A percentile compares a stretch with the other conserved stretches of the same genome.
These are phyloP conservation scores for Wickerhamomyces subpelliculosus DNA, from an alignment of 805 yeast genomes.

Conservation along the genomic window DNA sequence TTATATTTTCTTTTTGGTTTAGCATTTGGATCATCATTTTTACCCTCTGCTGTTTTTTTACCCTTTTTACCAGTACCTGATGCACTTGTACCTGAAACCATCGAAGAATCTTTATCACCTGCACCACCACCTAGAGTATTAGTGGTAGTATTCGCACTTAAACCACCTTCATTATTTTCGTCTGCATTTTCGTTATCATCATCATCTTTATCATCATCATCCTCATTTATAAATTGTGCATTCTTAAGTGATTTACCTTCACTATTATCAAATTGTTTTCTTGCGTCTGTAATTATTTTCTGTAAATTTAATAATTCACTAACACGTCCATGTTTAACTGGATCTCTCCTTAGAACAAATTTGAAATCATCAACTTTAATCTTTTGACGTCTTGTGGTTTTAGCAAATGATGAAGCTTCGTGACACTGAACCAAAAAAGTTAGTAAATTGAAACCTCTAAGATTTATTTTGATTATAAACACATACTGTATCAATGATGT, in stretches of 20 bases:
- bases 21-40: conserved; percentile 10
- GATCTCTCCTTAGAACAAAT: conserved; percentile 61
- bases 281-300: conserved; percentile 56
- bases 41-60: conserved; percentile 7
- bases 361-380: conserved; percentile 67
- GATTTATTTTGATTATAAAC: neutral
- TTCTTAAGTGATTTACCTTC: conserved; percentile 38
- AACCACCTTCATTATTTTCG: conserved; percentile 3
- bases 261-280: conserved; percentile 57
- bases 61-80: conserved; percentile 1
- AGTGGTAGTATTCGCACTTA: conserved; percentile 13
- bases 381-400: conserved; percentile 48
- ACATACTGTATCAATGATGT: conserved; percentile 42
- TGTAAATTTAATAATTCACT: conserved; percentile 56
- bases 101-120: no score
- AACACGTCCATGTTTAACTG: conserved; percentile 61
- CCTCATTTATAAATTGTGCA: conserved; percentile 20
- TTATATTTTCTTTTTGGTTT: conserved; percentile 23
- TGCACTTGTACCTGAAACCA: neutral
- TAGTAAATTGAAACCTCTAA: neutral
- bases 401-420: conserved; percentile 43
- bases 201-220: conserved; percentile 21
- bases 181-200: conserved; percentile 15
- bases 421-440: conserved; percentile 34
- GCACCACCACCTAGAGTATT: conserved; percentile 2